phyloP scores from a whole-genome alignment of 176 grass and related monocot genomes.

The Hyparrhenia diplandra region DNA sequence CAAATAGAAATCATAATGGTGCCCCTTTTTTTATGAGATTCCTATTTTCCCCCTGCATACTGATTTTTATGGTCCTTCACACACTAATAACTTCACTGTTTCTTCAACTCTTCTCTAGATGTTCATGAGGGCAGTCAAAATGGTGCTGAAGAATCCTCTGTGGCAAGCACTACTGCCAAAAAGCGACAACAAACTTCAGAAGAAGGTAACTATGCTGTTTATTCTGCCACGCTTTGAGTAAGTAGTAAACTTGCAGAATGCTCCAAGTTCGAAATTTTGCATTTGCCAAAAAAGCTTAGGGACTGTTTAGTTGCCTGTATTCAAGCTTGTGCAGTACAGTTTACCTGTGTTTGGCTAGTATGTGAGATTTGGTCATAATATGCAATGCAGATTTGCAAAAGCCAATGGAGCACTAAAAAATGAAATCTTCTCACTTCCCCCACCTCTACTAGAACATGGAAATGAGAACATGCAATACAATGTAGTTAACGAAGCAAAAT shows the following conservation, averaged over 20 bases:
- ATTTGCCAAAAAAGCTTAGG: background rate
- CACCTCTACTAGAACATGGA: background rate
- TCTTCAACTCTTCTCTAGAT: conserved; percentile 34
- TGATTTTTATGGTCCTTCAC: conserved; percentile 27
- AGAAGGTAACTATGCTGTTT: conserved; percentile 43
- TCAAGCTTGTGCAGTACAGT: background rate
- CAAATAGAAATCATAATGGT: conserved; percentile 45
- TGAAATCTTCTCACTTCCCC: background rate
- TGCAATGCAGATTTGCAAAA: background rate
- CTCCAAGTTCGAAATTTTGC: conserved; percentile 6
- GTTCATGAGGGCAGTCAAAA: conserved; percentile 19
- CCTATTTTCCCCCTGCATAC: background rate
- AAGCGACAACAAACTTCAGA: conserved; percentile 49
- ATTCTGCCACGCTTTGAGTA: background rate
- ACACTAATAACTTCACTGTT: conserved; percentile 26
- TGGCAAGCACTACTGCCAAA: conserved; percentile 43
- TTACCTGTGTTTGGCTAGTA: background rate
- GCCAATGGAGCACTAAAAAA: background rate
- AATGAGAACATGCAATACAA: background rate
- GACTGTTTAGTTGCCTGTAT: background rate
- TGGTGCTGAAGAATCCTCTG: conserved; percentile 28
- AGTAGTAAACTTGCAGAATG: conserved; percentile 20
- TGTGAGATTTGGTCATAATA: background rate
- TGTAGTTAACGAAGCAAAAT: background rate
- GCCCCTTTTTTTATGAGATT: background rate